These are phyloP conservation scores for Ascochyta clinopodiicola DNA, from an alignment of 2,329 filamentous ascomycete genomes.

Conservation along the genomic window DNA sequence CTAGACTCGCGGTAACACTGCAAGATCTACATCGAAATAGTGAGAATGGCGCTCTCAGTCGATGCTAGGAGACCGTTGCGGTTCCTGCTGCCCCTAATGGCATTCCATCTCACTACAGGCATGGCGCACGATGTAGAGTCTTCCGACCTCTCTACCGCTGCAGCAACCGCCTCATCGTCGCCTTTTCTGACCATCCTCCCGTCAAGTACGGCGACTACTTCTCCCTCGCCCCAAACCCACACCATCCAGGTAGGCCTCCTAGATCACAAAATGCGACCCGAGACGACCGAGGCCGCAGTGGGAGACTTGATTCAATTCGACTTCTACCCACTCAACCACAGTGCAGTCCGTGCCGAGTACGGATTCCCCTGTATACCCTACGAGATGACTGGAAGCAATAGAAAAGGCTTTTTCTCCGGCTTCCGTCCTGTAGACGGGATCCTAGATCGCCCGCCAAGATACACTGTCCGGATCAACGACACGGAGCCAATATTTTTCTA, in stretches of 20 bases:
- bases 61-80: neutral
- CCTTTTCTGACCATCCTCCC: neutral
- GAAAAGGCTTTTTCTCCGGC: constrained; percentile 40
- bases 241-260: constrained; percentile 49
- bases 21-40: neutral
- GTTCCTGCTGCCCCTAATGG: neutral
- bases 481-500: constrained; percentile 48
- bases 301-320: constrained; percentile 51
- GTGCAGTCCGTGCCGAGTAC: constrained; percentile 51
- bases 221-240: constrained; percentile 31
- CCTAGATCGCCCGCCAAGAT: constrained; percentile 32
- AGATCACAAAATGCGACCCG: constrained; percentile 48
- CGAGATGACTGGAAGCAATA: constrained; percentile 37
- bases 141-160: neutral
- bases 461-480: constrained; percentile 38
- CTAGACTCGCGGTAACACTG: neutral
- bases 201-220: constrained; percentile 19
- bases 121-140: constrained; percentile 3
- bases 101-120: neutral
- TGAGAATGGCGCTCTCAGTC: neutral
- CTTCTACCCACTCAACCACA: constrained; percentile 53
- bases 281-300: constrained; percentile 45
- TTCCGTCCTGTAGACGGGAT: constrained; percentile 38
- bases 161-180: neutral
- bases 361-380: constrained; percentile 51